Evolutionary conservation across 1,284 basidiomycete species (phyloP), one percentile per base, ranked within the genome.

Genomic region (Moesziomyces globuligerus): DNA sequence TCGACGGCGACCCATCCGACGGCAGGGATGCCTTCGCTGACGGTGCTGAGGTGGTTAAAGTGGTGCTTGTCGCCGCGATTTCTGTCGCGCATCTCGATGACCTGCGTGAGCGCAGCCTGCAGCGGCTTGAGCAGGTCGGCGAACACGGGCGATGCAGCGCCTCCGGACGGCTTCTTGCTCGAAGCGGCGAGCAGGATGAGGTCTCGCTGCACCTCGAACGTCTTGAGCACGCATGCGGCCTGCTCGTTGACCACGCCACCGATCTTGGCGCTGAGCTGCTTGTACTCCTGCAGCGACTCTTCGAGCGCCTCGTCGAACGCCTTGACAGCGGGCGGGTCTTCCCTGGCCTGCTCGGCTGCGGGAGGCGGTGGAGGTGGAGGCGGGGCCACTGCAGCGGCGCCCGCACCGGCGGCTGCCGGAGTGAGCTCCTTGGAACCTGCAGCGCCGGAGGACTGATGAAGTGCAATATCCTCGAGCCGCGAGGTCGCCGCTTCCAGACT

Each of bases 1-100:
- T 89, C 87, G 51, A 90, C 86, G 44, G 90, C 87, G 42, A 98
- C 89, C 95, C 95, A 99, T n/a, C 90, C 94, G 50, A 92, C 88
- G n/a, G 88, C 89, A 9, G 90, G 86, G 1, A 89, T 90, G 13
- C 91, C 93, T 79, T 96, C 94, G 13, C 89, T 88, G 32, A 98
- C 85, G 32, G 90, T 88, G 34, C 87, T 90, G 39, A 98, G 85
- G 79, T 95, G 93, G 47, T 89, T 89, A 70, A 88, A 89, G 88
- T 90, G 93, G 51, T 91, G 90, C 62, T 91, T 86, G 56, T 93
- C 92, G 17, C 88, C 89, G 69, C 91, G 85, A 70, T 91, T 90
- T 53, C 89, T 88, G 72, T 97, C 93, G 83, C 94, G 93, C 67
- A 90, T 85, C 50, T 90, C 89, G 26, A 88, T 86, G 70, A 95